These are phyloP conservation scores for Cinchona pubescens DNA, from an alignment of 257 asterid genomes.

Conservation along the genomic window DNA sequence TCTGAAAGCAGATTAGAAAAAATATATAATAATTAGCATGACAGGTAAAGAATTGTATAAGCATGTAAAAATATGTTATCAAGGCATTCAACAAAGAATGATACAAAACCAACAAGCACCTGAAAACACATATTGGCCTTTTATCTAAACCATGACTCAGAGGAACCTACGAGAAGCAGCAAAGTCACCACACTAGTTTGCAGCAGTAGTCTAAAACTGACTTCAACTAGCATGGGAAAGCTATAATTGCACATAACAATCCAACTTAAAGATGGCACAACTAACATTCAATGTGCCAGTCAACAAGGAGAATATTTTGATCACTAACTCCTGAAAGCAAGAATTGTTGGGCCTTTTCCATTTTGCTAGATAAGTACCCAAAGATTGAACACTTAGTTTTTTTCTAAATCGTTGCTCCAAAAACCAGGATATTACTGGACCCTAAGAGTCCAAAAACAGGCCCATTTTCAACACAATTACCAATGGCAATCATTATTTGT, in stretches of 20 bases:
- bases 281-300: neutral
- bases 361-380: neutral
- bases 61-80: neutral
- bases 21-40: conserved; percentile 11
- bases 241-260: neutral
- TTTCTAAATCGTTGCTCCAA: neutral
- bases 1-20: conserved; percentile 52
- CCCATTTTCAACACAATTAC: neutral
- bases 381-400: neutral
- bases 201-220: neutral
- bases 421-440: neutral
- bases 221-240: neutral
- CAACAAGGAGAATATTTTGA: neutral
- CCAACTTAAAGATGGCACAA: neutral
- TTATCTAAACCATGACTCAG: neutral
- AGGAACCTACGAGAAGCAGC: neutral
- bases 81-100: neutral
- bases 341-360: neutral
- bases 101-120: neutral
- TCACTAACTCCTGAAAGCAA: neutral
- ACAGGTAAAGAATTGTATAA: neutral
- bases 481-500: neutral
- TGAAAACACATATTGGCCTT: neutral
- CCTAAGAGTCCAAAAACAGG: neutral
- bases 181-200: neutral